Conservation (phyloP, 176 grass and related monocot species). For the maize (Zea mays) region DNA sequence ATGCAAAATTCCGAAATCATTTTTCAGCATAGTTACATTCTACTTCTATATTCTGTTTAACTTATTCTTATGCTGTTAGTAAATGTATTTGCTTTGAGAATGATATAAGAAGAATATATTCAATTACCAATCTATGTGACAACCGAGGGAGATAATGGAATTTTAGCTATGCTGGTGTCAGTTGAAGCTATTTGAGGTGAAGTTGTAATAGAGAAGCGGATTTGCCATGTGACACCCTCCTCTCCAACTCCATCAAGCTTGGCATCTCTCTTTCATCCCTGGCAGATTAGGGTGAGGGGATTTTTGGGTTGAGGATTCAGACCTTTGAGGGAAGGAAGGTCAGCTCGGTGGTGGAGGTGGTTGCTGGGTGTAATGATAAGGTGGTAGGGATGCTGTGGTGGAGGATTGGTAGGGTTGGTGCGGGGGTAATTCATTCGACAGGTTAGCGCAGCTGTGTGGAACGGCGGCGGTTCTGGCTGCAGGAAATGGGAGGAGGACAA, state of each 20-base stretch:
- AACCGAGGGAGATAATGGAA: background rate
- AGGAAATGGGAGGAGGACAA: background rate
- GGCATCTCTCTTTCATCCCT: background rate
- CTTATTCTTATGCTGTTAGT: background rate
- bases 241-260: background rate
- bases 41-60: background rate
- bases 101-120: slow-evolving; percentile 12
- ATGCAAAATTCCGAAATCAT: background rate
- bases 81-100: slow-evolving; percentile 18
- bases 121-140: slow-evolving; percentile 6
- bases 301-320: background rate
- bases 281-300: background rate
- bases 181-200: background rate
- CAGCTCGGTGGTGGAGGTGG: background rate
- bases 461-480: background rate
- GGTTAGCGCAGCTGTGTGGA: background rate
- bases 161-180: background rate
- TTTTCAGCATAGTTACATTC: slow-evolving; percentile 6
- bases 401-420: background rate
- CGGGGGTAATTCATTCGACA: background rate
- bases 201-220: background rate
- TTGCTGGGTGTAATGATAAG: background rate
- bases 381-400: background rate
- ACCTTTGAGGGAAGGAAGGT: background rate
- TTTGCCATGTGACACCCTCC: background rate